These are phyloP conservation scores for Lagenidium giganteum DNA, from an alignment of 352 stramenopile species.

Conservation along the genomic window DNA sequence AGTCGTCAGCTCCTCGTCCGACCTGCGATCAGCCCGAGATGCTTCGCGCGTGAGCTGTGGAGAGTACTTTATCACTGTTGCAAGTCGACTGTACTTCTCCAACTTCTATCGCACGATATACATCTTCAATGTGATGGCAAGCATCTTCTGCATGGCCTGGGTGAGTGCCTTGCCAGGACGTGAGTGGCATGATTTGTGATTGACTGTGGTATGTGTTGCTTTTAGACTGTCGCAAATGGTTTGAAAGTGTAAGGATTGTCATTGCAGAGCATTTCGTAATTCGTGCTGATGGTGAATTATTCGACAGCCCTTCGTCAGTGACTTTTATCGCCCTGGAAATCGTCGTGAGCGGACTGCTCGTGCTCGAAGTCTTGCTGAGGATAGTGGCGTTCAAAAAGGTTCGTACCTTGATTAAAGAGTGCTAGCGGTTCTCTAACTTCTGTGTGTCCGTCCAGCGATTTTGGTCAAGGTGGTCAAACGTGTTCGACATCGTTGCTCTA, in stretches of 20 bases:
- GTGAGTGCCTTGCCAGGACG: constrained; percentile 20
- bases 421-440: neutral
- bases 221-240: constrained; percentile 61
- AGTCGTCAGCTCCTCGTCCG: constrained; percentile 13
- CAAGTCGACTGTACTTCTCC: constrained; percentile 82
- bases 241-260: constrained; percentile 60
- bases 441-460: constrained; percentile 35
- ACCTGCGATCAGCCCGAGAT: constrained; percentile 3
- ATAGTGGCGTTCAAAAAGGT: constrained; percentile 77
- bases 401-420: constrained; percentile 7
- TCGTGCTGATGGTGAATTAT: neutral
- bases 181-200: neutral
- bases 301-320: constrained; percentile 50
- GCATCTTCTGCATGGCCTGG: constrained; percentile 68
- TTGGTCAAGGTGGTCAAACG: constrained; percentile 83
- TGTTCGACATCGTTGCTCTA: constrained; percentile 77
- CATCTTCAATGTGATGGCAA: constrained; percentile 75
- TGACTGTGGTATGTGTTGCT: neutral
- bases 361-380: constrained; percentile 77
- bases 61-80: constrained; percentile 70
- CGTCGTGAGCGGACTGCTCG: constrained; percentile 59
- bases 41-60: constrained; percentile 45
- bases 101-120: constrained; percentile 70
- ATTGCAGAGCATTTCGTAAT: neutral
- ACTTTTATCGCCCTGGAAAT: constrained; percentile 83